Conservation (phyloP, 495 filamentous ascomycete genomes). For the Podospora didyma region DNA sequence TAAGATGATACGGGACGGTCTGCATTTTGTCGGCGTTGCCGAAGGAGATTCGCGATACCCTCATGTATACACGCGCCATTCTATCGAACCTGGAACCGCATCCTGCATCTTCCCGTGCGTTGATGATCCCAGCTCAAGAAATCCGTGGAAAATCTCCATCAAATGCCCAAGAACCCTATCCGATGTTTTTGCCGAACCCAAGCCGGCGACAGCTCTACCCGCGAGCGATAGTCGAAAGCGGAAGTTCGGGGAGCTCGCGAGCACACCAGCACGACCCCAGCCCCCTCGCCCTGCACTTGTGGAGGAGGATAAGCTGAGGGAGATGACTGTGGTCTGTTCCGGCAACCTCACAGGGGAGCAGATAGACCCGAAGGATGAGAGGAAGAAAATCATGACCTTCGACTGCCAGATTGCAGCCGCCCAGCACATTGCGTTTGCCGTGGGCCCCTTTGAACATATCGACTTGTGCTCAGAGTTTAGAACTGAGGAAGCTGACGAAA, state of each 20-base stretch:
- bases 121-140: slow-evolving; percentile 74
- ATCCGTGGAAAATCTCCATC: slow-evolving; percentile 83
- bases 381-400: slow-evolving; percentile 81
- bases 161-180: slow-evolving; percentile 80
- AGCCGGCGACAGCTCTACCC: slow-evolving; percentile 13
- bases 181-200: slow-evolving; percentile 62
- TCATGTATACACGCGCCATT: slow-evolving; percentile 85
- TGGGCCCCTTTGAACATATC: slow-evolving; percentile 91
- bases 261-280: slow-evolving; percentile 29
- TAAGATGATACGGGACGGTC: slow-evolving; percentile 70
- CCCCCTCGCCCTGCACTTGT: slow-evolving; percentile 24
- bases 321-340: slow-evolving; percentile 85
- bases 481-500: slow-evolving; percentile 84
- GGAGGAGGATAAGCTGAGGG: slow-evolving; percentile 78
- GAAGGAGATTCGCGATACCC: slow-evolving; percentile 77
- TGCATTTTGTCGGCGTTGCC: slow-evolving; percentile 85
- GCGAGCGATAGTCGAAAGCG: slow-evolving; percentile 28
- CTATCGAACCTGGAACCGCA: slow-evolving; percentile 68
- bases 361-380: slow-evolving; percentile 64
- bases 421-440: slow-evolving; percentile 84
- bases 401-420: slow-evolving; percentile 63
- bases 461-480: slow-evolving; percentile 81
- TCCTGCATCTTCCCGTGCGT: slow-evolving; percentile 89
- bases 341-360: slow-evolving; percentile 82
- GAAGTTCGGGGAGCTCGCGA: slow-evolving; percentile 28